Evolutionary conservation across 192 early-diverging fungal species (phyloP).

Genomic region (Dimargaris xerosporica): DNA sequence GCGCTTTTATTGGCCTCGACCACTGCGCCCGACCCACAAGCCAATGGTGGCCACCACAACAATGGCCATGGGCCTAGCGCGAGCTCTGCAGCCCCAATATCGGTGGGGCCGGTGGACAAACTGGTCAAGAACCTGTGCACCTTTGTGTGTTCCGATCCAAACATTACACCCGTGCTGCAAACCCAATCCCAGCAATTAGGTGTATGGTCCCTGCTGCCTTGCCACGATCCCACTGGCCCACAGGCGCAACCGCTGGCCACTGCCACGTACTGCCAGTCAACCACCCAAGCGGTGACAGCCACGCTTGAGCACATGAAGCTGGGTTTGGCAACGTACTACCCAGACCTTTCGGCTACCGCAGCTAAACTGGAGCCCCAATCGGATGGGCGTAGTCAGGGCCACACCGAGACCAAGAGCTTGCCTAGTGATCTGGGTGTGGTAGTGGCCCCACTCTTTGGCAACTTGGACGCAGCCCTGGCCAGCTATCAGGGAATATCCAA

Average conservation of each 20-base stretch:
- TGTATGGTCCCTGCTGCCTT: constrained; percentile 24
- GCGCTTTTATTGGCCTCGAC: constrained; percentile 7
- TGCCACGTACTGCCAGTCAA: too few species aligned
- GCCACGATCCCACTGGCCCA: not conserved
- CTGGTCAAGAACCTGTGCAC: constrained; percentile 75
- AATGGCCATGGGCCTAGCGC: not conserved
- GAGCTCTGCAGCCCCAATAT: constrained; percentile 17
- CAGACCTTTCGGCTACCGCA: too few species aligned
- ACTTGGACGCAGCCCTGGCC: not conserved
- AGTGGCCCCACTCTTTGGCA: not conserved
- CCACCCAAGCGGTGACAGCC: too few species aligned
- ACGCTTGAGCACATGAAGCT: too few species aligned
- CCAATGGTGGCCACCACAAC: not conserved
- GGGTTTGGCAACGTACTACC: too few species aligned
- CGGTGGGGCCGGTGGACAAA: constrained; percentile 60
- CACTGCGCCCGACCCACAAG: not conserved
- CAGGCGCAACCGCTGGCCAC: too few species aligned
- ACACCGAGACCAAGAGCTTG: not conserved
- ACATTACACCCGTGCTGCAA: constrained; percentile 42
- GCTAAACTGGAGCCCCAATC: too few species aligned
- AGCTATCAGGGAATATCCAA: not conserved
- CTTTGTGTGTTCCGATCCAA: constrained; percentile 71
- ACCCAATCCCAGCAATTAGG: constrained; percentile 14
- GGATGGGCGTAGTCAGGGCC: not conserved
- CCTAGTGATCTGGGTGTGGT: not conserved